Evolutionary conservation across 345 rosid genomes (phyloP).

Genomic region (Pugionium dolabratum): DNA sequence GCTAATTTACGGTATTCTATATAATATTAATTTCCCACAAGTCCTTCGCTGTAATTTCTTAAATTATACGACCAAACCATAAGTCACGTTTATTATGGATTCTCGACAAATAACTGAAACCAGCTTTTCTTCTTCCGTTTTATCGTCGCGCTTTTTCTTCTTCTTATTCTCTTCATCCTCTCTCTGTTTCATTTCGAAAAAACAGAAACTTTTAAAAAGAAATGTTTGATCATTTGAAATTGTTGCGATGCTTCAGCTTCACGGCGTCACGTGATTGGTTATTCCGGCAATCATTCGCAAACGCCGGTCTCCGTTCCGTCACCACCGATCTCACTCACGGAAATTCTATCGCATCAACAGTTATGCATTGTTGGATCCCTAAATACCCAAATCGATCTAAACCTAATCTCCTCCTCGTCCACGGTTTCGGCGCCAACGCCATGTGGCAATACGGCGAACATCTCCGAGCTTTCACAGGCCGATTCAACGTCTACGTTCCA

Average conservation of each 20-base stretch:
- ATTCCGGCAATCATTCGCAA: conserved; percentile 54
- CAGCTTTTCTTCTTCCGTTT: neutral
- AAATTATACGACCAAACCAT: conserved; percentile 3
- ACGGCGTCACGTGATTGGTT: conserved; percentile 64
- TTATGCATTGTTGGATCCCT: conserved; percentile 80
- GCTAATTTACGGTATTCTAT: neutral
- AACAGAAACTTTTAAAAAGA: neutral
- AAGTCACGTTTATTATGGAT: conserved; percentile 17
- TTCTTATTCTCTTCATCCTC: neutral
- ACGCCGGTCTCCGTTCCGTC: conserved; percentile 57
- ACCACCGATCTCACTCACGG: conserved; percentile 57
- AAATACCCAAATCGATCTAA: conserved; percentile 35
- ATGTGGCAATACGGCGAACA: conserved; percentile 77
- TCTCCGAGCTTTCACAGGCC: conserved; percentile 53
- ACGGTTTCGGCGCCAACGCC: conserved; percentile 79
- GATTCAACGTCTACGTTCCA: conserved; percentile 73
- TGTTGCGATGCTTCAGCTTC: conserved; percentile 60
- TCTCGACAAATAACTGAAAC: conserved; percentile 14
- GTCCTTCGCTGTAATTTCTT: conserved; percentile 3
- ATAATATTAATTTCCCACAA: neutral
- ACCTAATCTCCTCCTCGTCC: conserved; percentile 67
- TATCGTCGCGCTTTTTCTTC: conserved; percentile 8
- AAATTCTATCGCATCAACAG: conserved; percentile 39
- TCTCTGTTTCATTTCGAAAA: conserved; percentile 10
- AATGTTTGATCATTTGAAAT: conserved; percentile 33